Percentiles rank a stretch among this genome's conserved stretches.
phyloP scores from a whole-genome alignment of 148 eudicot genomes.

The Silene latifolia region DNA sequence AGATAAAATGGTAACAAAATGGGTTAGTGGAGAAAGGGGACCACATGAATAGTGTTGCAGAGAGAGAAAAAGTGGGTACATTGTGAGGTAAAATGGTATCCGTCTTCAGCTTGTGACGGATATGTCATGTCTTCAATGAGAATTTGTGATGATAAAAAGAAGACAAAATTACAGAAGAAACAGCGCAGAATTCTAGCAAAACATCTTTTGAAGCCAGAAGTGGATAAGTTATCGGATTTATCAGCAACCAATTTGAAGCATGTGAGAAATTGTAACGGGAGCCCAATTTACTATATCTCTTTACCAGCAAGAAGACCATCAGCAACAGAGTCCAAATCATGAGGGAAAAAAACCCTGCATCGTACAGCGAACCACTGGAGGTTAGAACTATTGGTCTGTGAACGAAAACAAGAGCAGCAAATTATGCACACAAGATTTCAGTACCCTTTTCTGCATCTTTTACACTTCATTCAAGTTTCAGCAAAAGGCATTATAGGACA shows the following conservation, averaged over 20 bases:
- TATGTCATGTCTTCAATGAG: too few species aligned
- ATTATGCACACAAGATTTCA: too few species aligned
- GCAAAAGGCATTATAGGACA: too few species aligned
- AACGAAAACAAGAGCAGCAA: background rate
- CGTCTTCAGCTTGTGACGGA: too few species aligned
- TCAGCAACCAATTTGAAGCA: background rate
- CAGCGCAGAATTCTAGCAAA: background rate
- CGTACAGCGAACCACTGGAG: background rate
- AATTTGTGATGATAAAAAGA: background rate
- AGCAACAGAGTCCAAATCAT: conserved; percentile 87
- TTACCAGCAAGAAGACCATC: conserved; percentile 71
- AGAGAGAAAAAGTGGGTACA: too few species aligned
- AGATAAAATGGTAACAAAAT: too few species aligned
- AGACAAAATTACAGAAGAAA: background rate
- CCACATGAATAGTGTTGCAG: too few species aligned
- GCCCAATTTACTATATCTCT: conserved; percentile 27
- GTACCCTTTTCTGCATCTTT: too few species aligned
- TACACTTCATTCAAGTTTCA: too few species aligned
- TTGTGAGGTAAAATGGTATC: too few species aligned
- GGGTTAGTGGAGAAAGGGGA: too few species aligned
- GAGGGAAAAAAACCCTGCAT: conserved; percentile 91
- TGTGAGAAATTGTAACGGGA: background rate
- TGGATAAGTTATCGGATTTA: background rate
- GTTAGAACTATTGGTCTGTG: background rate
- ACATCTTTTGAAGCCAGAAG: background rate